Evolutionary conservation across 139 green algal species (phyloP).

Genomic region (Trebouxia sp.): DNA sequence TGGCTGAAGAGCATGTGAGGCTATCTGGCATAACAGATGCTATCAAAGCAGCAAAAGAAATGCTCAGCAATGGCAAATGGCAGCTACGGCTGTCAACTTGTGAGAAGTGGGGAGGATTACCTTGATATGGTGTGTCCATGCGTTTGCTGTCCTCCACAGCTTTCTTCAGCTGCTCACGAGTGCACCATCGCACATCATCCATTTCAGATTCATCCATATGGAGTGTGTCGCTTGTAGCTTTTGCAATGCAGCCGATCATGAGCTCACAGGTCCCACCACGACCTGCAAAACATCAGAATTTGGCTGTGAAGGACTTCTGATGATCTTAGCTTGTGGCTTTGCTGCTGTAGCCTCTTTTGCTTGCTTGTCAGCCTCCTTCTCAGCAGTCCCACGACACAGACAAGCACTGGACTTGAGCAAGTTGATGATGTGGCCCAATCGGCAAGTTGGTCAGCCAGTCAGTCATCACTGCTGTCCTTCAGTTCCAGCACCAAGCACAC

Average conservation of each 20-base stretch:
- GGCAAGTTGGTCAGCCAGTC: too few species aligned
- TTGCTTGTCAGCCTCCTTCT: too few species aligned
- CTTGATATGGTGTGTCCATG: conserved; percentile 25
- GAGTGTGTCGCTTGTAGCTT: conserved; percentile 59
- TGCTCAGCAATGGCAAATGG: not conserved
- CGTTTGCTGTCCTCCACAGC: conserved; percentile 30
- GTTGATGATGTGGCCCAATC: too few species aligned
- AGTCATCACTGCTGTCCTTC: too few species aligned
- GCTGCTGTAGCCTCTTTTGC: too few species aligned
- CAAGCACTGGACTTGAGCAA: too few species aligned
- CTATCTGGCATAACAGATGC: too few species aligned
- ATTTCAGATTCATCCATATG: conserved; percentile 73
- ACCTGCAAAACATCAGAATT: conserved; percentile 29
- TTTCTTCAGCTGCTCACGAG: conserved; percentile 4
- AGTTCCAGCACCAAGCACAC: too few species aligned
- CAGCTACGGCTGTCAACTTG: too few species aligned
- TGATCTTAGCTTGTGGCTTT: not conserved
- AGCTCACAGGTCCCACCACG: conserved; percentile 75
- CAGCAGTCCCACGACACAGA: too few species aligned
- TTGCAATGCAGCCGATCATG: conserved; percentile 87
- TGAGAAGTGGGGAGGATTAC: not conserved
- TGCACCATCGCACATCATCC: conserved; percentile 67
- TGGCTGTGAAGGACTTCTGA: not conserved
- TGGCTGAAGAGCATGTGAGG: too few species aligned
- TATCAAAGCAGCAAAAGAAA: too few species aligned